These are phyloP conservation scores for Martiniozyma abietophila DNA, from an alignment of 805 yeast species.

Conservation along the genomic window DNA sequence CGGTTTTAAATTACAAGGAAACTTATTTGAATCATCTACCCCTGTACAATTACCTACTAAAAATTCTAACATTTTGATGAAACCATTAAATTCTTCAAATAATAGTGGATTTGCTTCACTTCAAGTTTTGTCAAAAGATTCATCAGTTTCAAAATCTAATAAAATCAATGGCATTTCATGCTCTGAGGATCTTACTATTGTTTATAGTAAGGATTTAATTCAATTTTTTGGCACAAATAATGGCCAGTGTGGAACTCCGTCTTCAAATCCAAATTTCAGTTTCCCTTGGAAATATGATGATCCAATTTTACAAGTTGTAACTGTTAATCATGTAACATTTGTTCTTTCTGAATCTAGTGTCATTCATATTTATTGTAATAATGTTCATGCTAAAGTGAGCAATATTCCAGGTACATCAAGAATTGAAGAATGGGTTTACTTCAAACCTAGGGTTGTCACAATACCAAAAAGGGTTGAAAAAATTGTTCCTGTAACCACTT, in stretches of 20 bases:
- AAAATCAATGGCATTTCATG: slow-evolving; percentile 41
- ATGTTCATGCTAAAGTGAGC: slow-evolving; percentile 42
- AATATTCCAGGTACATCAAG: slow-evolving; percentile 4
- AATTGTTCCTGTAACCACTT: slow-evolving; percentile 27
- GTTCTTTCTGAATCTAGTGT: slow-evolving; percentile 48
- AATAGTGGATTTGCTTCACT: not conserved
- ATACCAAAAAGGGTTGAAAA: slow-evolving; percentile 27
- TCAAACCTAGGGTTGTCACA: slow-evolving; percentile 44
- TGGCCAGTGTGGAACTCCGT: slow-evolving; percentile 65
- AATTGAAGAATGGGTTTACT: slow-evolving; percentile 32
- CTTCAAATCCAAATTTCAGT: slow-evolving; percentile 24
- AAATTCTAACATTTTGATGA: slow-evolving; percentile 13
- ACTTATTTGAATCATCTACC: slow-evolving; percentile 17
- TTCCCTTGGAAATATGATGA: slow-evolving; percentile 35
- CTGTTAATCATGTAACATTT: slow-evolving; percentile 63
- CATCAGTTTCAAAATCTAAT: too few relatives aligned
- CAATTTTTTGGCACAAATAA: slow-evolving; percentile 70
- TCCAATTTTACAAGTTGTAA: slow-evolving; percentile 43
- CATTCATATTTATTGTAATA: slow-evolving; percentile 53
- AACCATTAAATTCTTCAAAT: not conserved
- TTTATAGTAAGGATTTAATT: slow-evolving; percentile 38
- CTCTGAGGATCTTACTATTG: slow-evolving; percentile 62
- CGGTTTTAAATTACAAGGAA: slow-evolving; percentile 18
- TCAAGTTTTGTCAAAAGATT: too few relatives aligned
- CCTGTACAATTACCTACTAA: slow-evolving; percentile 1